Base-by-base conservation (phyloP, 2,329 filamentous ascomycete species). In the Diaporthe destruens region DNA sequence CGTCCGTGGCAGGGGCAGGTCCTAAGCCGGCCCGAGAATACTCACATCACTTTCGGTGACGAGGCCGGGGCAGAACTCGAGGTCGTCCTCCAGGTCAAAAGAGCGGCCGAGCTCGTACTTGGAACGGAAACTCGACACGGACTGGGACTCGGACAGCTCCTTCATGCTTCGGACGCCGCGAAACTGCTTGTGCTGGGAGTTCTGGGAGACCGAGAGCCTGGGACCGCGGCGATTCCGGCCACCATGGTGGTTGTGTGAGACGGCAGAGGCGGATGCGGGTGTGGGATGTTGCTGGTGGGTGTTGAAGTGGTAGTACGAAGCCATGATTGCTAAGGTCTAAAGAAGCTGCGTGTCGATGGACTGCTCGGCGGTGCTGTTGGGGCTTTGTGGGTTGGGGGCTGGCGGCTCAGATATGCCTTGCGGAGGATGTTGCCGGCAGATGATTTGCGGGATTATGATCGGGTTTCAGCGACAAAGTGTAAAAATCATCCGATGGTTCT, bases 51-150 rank as follows among this genome's bases (percentile, higher is more conserved):
- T 95, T 85, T 98, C 95, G 47, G 95, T 97, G 85, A 98, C 87
- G 77, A 98, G 89, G 81, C 92, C 91, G 75, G 96, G 96, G 84
- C 95, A 98, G 84, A 98, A 98, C 83, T 98, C 93, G 85, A 98
- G 89, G 82, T 98, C 96, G 81, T 98, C 96, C 80, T 98, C 96
- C 75, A 98, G 88, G 78, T 98, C 96, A 80, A 98, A 98, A 12
- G 95, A 98, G 73, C 95, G 91, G 73, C 94, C 94, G 76, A 94
- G 93, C 85, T 98, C 95, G 78, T 97, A 97, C 80, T 95, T 92
- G 77, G 90, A 90, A 77, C 96, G 93, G 86, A 97, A 98, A 75
- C 91, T 90, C 74, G 89, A 88, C 74, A 97, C 87, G 66, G 91
- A 89, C 25, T 91, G 90, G n/a, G 92, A 88, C 82, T 97, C 95